Conservation (phyloP, 352 stramenopile genomes). For the Globisporangium alternatum region DNA sequence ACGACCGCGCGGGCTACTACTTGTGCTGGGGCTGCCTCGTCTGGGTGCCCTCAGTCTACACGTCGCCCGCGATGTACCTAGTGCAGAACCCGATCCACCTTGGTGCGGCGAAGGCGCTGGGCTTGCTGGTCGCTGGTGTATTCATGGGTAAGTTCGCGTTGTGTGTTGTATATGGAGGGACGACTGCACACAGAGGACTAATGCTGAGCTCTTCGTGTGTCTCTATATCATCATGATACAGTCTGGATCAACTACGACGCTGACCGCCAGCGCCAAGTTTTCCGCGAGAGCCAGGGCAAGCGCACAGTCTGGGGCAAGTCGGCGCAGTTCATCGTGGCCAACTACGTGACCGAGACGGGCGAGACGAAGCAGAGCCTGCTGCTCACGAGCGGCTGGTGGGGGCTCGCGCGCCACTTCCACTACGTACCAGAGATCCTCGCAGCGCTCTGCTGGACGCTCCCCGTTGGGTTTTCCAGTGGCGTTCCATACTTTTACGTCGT, state of each 20-base stretch:
- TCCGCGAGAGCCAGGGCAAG: conserved; percentile 86
- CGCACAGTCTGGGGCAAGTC: conserved; percentile 89
- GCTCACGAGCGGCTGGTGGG: conserved; percentile 93
- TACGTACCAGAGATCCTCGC: conserved; percentile 93
- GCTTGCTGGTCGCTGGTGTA: conserved; percentile 72
- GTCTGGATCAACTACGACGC: conserved; percentile 95
- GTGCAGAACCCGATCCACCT: conserved; percentile 86
- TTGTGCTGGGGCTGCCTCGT: conserved; percentile 97
- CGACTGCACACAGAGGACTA: not conserved
- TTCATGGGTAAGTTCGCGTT: conserved; percentile 55
- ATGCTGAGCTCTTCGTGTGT: not conserved
- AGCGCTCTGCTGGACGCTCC: conserved; percentile 74
- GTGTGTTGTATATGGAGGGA: conserved; percentile 18
- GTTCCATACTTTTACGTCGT: conserved; percentile 88
- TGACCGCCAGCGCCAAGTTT: conserved; percentile 93
- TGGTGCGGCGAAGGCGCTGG: conserved; percentile 31
- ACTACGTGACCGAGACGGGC: conserved; percentile 89
- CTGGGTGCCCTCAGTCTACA: conserved; percentile 97
- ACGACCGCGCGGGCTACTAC: conserved; percentile 93
- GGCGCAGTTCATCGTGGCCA: conserved; percentile 91
- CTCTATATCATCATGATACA: conserved; percentile 14
- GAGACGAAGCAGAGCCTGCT: conserved; percentile 91
- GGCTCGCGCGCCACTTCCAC: conserved; percentile 92
- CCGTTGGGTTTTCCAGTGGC: conserved; percentile 47
- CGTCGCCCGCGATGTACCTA: conserved; percentile 92